phyloP scores from a whole-genome alignment of 176 grass and related monocot species.

The Calamus simplicifolius region DNA sequence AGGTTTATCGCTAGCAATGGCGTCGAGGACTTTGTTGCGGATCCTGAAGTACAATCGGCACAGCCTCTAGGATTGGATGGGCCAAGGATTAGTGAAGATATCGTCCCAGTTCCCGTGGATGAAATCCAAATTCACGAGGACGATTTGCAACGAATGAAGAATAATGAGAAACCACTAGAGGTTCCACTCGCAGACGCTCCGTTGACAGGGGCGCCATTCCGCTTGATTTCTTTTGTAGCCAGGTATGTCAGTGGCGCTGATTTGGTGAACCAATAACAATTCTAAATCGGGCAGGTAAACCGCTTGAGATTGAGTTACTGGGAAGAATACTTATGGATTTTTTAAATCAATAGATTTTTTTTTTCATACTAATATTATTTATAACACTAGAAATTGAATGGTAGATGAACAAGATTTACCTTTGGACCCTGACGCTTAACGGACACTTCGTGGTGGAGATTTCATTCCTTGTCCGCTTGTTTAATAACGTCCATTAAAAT shows the following conservation, averaged over 20 bases:
- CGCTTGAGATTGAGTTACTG: slow-evolving; percentile 8
- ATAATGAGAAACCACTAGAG: slow-evolving; percentile 19
- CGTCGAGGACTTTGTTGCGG: slow-evolving; percentile 12
- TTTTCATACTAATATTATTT: too few relatives aligned
- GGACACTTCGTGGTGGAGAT: too few relatives aligned
- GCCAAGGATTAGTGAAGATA: slow-evolving; percentile 46
- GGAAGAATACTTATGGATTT: too few relatives aligned
- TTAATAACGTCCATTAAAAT: too few relatives aligned
- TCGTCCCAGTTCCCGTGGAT: slow-evolving; percentile 44
- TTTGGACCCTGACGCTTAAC: too few relatives aligned
- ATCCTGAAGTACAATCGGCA: slow-evolving; percentile 25
- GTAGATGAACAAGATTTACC: too few relatives aligned
- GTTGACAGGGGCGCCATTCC: slow-evolving; percentile 76
- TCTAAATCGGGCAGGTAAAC: not conserved
- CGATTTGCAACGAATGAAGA: slow-evolving; percentile 3
- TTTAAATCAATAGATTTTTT: too few relatives aligned
- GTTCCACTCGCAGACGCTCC: slow-evolving; percentile 77
- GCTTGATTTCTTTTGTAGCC: slow-evolving; percentile 87
- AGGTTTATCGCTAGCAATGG: slow-evolving; percentile 3
- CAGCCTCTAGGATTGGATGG: slow-evolving; percentile 31
- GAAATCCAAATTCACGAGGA: slow-evolving; percentile 71
- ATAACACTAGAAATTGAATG: too few relatives aligned
- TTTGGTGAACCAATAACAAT: slow-evolving; percentile 52
- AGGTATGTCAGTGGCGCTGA: slow-evolving; percentile 84
- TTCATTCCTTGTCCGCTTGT: too few relatives aligned